Evolutionary conservation across 2,329 filamentous ascomycete species (phyloP).

Genomic region (Dactylellina sp.): DNA sequence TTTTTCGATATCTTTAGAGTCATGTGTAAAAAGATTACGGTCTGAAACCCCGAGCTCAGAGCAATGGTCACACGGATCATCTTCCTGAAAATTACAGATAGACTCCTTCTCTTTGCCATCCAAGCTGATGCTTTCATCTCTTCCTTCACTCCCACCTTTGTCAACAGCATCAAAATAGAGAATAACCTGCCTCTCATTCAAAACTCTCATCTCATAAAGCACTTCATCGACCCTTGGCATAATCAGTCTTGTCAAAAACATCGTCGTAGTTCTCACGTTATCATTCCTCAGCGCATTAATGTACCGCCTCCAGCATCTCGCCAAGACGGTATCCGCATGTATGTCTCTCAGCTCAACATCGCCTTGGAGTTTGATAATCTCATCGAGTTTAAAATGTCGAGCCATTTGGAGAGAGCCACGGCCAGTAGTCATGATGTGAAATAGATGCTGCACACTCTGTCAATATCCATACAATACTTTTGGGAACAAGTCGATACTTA

Average conservation of each 20-base stretch:
- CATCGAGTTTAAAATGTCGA: constrained; percentile 13
- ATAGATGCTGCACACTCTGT: constrained; percentile 13
- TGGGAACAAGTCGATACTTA: constrained; percentile 5
- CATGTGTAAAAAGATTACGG: neutral
- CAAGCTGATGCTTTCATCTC: neutral
- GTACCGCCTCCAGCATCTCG: constrained; percentile 34
- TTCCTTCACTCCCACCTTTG: neutral
- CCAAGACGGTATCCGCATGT: constrained; percentile 1
- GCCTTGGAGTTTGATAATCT: constrained; percentile 2
- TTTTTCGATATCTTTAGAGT: constrained; percentile 2
- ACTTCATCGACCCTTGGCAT: constrained; percentile 37
- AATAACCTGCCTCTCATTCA: constrained; percentile 11
- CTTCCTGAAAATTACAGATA: neutral
- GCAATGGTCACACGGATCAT: neutral
- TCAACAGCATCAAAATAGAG: neutral
- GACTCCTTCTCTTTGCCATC: neutral
- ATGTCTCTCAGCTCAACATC: constrained; percentile 4
- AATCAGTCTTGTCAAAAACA: constrained; percentile 19
- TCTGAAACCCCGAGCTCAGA: neutral
- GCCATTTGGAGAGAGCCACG: constrained; percentile 8
- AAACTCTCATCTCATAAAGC: constrained; percentile 10
- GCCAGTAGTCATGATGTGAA: constrained; percentile 24
- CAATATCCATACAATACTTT: neutral
- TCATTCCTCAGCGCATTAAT: constrained; percentile 18
- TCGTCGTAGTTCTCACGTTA: neutral